Conservation (phyloP, 31 red algal species). For the Endocladia muricata region DNA sequence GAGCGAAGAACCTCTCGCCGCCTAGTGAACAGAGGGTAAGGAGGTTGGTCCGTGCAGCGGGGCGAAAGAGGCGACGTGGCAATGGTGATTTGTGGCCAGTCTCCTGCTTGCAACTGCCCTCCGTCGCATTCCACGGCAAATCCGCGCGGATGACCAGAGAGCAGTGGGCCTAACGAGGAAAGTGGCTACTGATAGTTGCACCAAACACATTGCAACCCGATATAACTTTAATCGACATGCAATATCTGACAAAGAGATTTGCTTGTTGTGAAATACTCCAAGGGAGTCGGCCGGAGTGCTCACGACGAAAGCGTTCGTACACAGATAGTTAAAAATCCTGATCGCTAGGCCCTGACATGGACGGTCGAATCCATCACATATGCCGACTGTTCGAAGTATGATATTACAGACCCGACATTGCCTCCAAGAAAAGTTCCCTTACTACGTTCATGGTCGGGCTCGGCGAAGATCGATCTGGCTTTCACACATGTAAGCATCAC, state of each 20-base stretch:
- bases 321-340: neutral
- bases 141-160: neutral
- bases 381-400: too few relatives aligned
- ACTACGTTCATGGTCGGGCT: too few relatives aligned
- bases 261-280: neutral
- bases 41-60: neutral
- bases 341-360: neutral
- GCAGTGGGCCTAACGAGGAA: neutral
- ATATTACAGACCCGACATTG: too few relatives aligned
- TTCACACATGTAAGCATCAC: too few relatives aligned
- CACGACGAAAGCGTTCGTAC: neutral
- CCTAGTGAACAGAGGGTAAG: constrained; percentile 1
- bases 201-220: neutral
- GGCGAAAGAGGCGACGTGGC: neutral
- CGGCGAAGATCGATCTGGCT: too few relatives aligned
- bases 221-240: neutral
- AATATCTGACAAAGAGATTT: neutral
- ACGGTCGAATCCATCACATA: too few relatives aligned
- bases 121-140: neutral
- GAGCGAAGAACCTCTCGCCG: neutral
- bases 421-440: too few relatives aligned
- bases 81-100: neutral
- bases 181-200: neutral
- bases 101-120: neutral
- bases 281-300: neutral